phyloP scores from a whole-genome alignment of 129 eudicot genomes.

The Scalesia atractyloides region DNA sequence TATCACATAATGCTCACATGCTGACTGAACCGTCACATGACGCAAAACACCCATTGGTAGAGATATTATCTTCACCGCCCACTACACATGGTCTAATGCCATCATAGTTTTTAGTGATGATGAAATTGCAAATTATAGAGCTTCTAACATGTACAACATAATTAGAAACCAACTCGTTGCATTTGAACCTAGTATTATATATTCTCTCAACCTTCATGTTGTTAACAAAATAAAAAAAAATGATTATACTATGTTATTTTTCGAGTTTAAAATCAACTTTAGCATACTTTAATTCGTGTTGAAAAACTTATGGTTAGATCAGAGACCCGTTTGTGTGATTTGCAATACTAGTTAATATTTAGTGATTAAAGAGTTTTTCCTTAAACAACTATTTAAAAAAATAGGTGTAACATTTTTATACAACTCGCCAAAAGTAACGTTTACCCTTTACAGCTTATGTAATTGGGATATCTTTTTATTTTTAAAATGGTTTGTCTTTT shows the following conservation, averaged over 20 bases:
- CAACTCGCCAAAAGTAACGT: constrained; percentile 1
- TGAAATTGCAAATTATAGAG: not conserved
- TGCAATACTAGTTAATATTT: no score
- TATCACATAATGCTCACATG: no score
- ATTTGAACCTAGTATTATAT: not conserved
- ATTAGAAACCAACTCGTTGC: not conserved
- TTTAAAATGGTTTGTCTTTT: not conserved
- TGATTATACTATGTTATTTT: not conserved
- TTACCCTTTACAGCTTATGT: not conserved
- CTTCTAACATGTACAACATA: not conserved
- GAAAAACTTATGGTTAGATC: no score
- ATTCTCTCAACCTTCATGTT: no score
- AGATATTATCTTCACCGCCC: no score
- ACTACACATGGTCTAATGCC: no score
- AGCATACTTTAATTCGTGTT: not conserved
- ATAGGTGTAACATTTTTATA: not conserved
- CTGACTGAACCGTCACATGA: no score
- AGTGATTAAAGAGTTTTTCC: not conserved
- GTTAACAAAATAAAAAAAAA: no score
- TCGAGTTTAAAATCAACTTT: not conserved
- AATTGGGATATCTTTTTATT: not conserved
- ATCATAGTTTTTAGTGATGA: not conserved
- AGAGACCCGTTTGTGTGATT: no score
- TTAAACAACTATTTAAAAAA: not conserved
- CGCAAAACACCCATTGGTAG: no score